A percentile compares a stretch with the other conserved stretches of the same genome.
Conservation (phyloP, 306 rosid species). For the Senna tora region DNA sequence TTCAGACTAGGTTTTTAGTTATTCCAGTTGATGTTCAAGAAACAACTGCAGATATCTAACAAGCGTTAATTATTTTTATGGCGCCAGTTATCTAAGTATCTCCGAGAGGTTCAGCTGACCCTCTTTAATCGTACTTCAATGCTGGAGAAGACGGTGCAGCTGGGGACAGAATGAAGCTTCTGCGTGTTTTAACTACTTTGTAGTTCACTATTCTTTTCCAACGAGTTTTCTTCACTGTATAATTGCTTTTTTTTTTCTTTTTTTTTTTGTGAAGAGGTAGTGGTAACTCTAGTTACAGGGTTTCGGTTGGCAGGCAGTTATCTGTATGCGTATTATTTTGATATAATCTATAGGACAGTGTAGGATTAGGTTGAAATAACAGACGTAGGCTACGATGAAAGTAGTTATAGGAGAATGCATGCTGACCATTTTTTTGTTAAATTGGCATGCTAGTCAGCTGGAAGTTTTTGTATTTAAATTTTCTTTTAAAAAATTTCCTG, state of each 20-base stretch:
- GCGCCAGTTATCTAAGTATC: slow-evolving; percentile 66
- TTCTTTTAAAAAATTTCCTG: too few species aligned
- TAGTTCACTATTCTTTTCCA: slow-evolving; percentile 42
- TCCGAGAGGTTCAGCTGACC: slow-evolving; percentile 93
- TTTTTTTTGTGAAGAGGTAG: not conserved
- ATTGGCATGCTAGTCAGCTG: slow-evolving; percentile 56
- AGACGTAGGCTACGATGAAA: not conserved
- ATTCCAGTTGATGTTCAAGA: slow-evolving; percentile 1
- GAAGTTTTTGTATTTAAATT: slow-evolving; percentile 10
- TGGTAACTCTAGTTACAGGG: slow-evolving; percentile 22
- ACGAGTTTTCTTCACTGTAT: slow-evolving; percentile 29
- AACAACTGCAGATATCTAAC: slow-evolving; percentile 7
- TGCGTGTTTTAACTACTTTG: slow-evolving; percentile 41
- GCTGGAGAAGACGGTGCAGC: slow-evolving; percentile 84
- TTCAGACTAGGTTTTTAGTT: too few species aligned
- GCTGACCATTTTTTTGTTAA: slow-evolving; percentile 67
- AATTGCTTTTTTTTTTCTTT: slow-evolving; percentile 29
- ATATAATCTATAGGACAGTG: slow-evolving; percentile 41
- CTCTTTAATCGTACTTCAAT: slow-evolving; percentile 87
- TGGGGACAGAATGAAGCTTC: slow-evolving; percentile 37
- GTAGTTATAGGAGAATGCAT: slow-evolving; percentile 51
- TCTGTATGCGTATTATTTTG: slow-evolving; percentile 47
- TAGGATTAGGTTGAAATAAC: slow-evolving; percentile 31
- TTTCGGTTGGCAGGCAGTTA: slow-evolving; percentile 40
- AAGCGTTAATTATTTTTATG: slow-evolving; percentile 27